Base-by-base conservation (phyloP, 2,329 filamentous ascomycete genomes). In the Penicillium sp. region DNA sequence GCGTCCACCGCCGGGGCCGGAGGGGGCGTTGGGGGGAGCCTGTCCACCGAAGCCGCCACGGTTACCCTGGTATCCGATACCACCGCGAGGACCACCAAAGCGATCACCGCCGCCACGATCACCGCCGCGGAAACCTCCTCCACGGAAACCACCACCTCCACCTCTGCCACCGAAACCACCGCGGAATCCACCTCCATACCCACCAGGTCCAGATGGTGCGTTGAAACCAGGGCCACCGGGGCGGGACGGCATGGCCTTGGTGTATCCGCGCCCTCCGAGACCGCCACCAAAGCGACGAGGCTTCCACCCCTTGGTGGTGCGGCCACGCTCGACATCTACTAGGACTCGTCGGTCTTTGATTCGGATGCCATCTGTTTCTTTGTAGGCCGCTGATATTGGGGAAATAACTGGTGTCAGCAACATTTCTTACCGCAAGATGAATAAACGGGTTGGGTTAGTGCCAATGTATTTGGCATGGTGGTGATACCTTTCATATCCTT, bases 401-500 rank as follows among this genome's bases (percentile, higher is more conserved):
- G 44, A 51, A 50, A 67, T 67, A 62, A 68, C 66, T 62, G 19
- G 61, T 59, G 69, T 77, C 64, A 77, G 74, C 74, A 64, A 65
- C 46, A 59, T 61, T 45, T 59, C 61, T 61, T 61, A 63, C 59
- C 55, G 60, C 22, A 54, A 37, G n/a, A 36, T 37, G 25, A 52
- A 31, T 17, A 28, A 31, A 19, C 19, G 37, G 25, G 37, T 49
- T 40, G 26, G 44, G 47, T 51, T 37, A 46, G 36, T 53, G 51
- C 50, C 31, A 33, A 41, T 50, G 53, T 55, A 31, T 47, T 48
- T 44, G 57, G 52, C 48, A 50, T 59, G 62, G 57, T 48, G 45
- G 50, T 54, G 57, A 61, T 95, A 97, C 92, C 91, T 91, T 95
- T 95, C 92, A 97, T 97, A 73, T 97, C 94, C 77, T 93, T 92